Evolutionary conservation across 2,329 filamentous ascomycete genomes (phyloP).

Genomic region (Calonectria fujianensis): DNA sequence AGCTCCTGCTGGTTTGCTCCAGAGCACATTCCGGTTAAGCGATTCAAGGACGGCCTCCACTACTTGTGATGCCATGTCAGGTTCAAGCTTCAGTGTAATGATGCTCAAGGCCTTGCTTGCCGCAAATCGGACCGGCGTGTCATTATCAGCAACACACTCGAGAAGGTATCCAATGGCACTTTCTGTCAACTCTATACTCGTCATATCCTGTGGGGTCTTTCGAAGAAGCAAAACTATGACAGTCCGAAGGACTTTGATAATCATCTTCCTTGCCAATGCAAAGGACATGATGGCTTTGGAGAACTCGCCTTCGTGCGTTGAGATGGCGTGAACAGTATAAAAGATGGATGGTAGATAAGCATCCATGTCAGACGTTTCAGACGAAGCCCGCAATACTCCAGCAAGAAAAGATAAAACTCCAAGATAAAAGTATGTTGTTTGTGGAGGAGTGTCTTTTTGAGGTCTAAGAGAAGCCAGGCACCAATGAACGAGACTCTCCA

Average conservation of each 20-base stretch:
- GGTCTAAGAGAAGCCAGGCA: slow-evolving; percentile 77
- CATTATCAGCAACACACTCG: slow-evolving; percentile 86
- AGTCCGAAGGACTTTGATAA: slow-evolving; percentile 89
- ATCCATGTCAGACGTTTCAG: slow-evolving; percentile 84
- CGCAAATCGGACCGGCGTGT: slow-evolving; percentile 92
- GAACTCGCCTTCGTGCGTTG: slow-evolving; percentile 68
- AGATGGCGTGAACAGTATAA: slow-evolving; percentile 75
- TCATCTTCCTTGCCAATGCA: slow-evolving; percentile 86
- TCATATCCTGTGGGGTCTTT: slow-evolving; percentile 64
- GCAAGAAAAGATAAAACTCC: slow-evolving; percentile 88
- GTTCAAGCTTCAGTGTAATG: slow-evolving; percentile 85
- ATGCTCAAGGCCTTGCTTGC: slow-evolving; percentile 95
- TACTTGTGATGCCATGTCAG: slow-evolving; percentile 89
- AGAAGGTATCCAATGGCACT: slow-evolving; percentile 88
- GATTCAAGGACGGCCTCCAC: slow-evolving; percentile 89
- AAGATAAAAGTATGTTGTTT: slow-evolving; percentile 83
- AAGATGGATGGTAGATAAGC: slow-evolving; percentile 81
- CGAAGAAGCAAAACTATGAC: slow-evolving; percentile 80
- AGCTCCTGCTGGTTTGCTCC: slow-evolving; percentile 63
- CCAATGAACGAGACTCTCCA: slow-evolving; percentile 82
- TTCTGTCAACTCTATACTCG: slow-evolving; percentile 79
- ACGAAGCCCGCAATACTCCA: slow-evolving; percentile 80
- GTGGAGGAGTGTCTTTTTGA: slow-evolving; percentile 57
- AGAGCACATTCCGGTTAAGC: slow-evolving; percentile 75
- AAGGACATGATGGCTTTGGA: slow-evolving; percentile 78